phyloP scores from a whole-genome alignment of 176 grass and related monocot species.

The Stipa capillata region DNA sequence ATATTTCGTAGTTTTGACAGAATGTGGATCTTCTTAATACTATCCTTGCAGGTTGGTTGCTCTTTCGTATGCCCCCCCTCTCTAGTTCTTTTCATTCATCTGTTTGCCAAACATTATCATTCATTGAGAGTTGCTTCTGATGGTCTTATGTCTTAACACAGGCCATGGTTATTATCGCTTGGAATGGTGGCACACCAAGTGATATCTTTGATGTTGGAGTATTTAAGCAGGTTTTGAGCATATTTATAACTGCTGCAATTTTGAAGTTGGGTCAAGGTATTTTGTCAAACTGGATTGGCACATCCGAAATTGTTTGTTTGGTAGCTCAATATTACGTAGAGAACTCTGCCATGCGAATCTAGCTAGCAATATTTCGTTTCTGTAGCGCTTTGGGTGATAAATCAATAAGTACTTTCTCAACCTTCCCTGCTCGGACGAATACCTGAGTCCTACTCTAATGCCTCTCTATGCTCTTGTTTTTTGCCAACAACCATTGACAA shows the following conservation, averaged over 20 bases:
- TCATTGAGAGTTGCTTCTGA: constrained; percentile 9
- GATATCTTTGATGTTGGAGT: constrained; percentile 83
- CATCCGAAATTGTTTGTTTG: not conserved
- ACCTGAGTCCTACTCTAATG: not conserved
- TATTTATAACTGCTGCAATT: constrained; percentile 96
- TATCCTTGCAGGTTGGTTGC: constrained; percentile 80
- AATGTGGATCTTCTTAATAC: constrained; percentile 98
- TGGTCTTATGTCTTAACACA: constrained; percentile 19
- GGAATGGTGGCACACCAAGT: constrained; percentile 91
- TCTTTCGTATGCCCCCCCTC: not conserved
- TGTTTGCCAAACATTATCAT: not conserved
- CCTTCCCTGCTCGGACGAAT: no score
- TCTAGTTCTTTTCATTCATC: not conserved
- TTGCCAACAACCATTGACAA: not conserved
- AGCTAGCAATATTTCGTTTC: not conserved
- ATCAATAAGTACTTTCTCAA: not conserved
- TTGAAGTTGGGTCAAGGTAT: constrained; percentile 85
- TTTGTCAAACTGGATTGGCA: not conserved
- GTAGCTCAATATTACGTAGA: constrained; percentile 7
- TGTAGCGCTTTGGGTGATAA: not conserved
- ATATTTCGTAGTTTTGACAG: constrained; percentile 96
- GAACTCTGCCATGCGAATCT: not conserved
- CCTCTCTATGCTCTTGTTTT: no score
- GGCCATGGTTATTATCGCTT: constrained; percentile 96
- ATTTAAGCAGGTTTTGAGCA: constrained; percentile 90